phyloP scores from a whole-genome alignment of 495 filamentous ascomycete species.

The Xylaria venustula region DNA sequence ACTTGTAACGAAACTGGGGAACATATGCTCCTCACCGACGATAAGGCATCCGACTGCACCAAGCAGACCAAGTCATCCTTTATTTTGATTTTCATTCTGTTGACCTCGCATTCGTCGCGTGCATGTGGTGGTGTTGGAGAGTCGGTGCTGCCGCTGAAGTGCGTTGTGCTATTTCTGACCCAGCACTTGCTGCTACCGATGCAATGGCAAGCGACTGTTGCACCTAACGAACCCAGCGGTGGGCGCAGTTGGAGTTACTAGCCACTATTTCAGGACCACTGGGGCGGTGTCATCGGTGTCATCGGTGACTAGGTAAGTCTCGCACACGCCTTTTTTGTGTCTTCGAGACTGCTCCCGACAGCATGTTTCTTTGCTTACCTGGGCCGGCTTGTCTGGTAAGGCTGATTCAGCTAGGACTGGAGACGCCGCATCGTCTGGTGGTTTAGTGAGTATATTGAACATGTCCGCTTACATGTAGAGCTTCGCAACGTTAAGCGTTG shows the following conservation, averaged over 20 bases:
- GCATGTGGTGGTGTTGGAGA: neutral
- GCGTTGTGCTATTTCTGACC: neutral
- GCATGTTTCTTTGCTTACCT: conserved; percentile 3
- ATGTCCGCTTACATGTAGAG: neutral
- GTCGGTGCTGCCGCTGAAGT: neutral
- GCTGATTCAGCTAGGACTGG: conserved; percentile 17
- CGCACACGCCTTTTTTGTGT: neutral
- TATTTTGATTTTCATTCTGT: neutral
- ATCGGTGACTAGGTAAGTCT: neutral
- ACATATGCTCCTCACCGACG: neutral
- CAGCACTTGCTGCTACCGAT: neutral
- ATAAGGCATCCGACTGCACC: neutral
- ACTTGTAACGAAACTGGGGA: neutral
- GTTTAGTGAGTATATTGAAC: neutral
- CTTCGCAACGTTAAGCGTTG: too few relatives aligned
- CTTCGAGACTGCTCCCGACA: neutral
- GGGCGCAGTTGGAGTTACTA: neutral
- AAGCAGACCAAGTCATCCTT: too few relatives aligned
- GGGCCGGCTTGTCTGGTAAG: conserved; percentile 5
- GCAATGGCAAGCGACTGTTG: neutral
- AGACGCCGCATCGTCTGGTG: neutral
- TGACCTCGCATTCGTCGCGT: neutral
- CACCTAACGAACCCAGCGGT: too few relatives aligned
- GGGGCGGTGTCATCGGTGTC: neutral
- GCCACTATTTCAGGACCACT: neutral